Percentiles rank a stretch among this genome's conserved stretches.
These are phyloP conservation scores for Cicer cuneatum DNA, from an alignment of 306 rosid genomes.

Conservation along the genomic window DNA sequence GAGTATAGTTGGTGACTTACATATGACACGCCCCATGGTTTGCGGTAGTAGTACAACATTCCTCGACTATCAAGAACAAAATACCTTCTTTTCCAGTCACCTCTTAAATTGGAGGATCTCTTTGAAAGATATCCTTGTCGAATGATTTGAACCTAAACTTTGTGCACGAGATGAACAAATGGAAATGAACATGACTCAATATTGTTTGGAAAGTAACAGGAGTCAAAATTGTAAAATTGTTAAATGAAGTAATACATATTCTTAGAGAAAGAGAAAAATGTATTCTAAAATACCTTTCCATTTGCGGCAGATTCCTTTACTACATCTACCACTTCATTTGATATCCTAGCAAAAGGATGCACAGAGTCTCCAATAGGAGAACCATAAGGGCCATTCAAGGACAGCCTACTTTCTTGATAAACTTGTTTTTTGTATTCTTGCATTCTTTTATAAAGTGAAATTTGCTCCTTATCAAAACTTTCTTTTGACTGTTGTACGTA, in stretches of 20 bases:
- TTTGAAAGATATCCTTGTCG: conserved; percentile 89
- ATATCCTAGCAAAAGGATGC: conserved; percentile 61
- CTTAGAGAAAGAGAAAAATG: conserved; percentile 27
- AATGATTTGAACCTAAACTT: conserved; percentile 72
- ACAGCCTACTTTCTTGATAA: conserved; percentile 61
- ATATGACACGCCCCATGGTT: conserved; percentile 63
- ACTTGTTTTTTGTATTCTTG: conserved; percentile 67
- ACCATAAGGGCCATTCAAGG: conserved; percentile 57
- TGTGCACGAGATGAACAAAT: conserved; percentile 36
- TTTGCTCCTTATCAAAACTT: conserved; percentile 63
- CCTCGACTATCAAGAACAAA: conserved; percentile 90
- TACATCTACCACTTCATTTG: conserved; percentile 67
- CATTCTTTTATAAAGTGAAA: conserved; percentile 67
- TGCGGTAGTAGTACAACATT: conserved; percentile 81
- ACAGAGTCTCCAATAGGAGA: conserved; percentile 55
- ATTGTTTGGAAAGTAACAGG: conserved; percentile 26
- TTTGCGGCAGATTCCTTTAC: conserved; percentile 73
- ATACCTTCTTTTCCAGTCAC: conserved; percentile 90
- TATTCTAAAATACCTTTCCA: conserved; percentile 66
- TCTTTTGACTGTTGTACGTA: conserved; percentile 71
- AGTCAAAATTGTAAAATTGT: conserved; percentile 1
- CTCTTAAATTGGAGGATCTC: conserved; percentile 86
- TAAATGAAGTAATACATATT: conserved; percentile 8
- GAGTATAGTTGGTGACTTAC: conserved; percentile 62
- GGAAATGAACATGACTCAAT: conserved; percentile 27